These are phyloP conservation scores for Pseudogymnoascus sp. DNA, from an alignment of 2,329 filamentous ascomycete species.

Conservation along the genomic window DNA sequence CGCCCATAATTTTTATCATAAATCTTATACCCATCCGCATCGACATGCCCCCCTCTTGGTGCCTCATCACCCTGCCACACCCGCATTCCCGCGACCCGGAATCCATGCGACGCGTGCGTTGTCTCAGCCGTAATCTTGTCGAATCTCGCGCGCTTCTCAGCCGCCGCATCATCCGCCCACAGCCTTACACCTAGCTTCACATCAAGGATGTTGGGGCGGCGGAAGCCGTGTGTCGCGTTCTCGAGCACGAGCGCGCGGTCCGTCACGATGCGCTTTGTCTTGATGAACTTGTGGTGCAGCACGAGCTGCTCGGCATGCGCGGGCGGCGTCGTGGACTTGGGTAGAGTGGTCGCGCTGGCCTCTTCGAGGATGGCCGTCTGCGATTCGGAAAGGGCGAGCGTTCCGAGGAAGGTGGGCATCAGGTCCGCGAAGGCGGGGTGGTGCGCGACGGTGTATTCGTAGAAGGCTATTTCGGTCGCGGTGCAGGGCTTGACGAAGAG, in stretches of 20 bases:
- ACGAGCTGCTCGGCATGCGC: conserved; percentile 13
- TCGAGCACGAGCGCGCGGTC: conserved; percentile 76
- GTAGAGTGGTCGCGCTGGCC: conserved; percentile 32
- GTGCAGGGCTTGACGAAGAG: conserved; percentile 95
- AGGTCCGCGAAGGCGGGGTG: conserved; percentile 70
- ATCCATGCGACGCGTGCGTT: conserved; percentile 53
- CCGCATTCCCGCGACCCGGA: conserved; percentile 59
- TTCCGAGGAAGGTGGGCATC: conserved; percentile 82
- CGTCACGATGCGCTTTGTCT: conserved; percentile 55
- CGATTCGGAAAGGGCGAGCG: conserved; percentile 59
- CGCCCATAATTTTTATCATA: conserved; percentile 60
- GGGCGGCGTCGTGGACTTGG: conserved; percentile 11
- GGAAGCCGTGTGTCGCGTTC: conserved; percentile 75
- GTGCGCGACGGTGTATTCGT: conserved; percentile 57
- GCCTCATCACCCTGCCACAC: conserved; percentile 52
- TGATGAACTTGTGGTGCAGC: conserved; percentile 7
- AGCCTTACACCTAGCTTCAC: conserved; percentile 82
- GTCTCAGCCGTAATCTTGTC: conserved; percentile 52
- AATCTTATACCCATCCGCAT: conserved; percentile 48
- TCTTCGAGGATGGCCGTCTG: conserved; percentile 44
- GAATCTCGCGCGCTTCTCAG: conserved; percentile 53
- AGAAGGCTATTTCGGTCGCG: conserved; percentile 77
- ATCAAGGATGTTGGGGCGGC: conserved; percentile 82
- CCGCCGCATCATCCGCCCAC: conserved; percentile 68
- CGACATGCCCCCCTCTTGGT: conserved; percentile 42